These are phyloP conservation scores for Ramaria sp. DNA, from an alignment of 768 basidiomycete genomes.

Conservation along the genomic window DNA sequence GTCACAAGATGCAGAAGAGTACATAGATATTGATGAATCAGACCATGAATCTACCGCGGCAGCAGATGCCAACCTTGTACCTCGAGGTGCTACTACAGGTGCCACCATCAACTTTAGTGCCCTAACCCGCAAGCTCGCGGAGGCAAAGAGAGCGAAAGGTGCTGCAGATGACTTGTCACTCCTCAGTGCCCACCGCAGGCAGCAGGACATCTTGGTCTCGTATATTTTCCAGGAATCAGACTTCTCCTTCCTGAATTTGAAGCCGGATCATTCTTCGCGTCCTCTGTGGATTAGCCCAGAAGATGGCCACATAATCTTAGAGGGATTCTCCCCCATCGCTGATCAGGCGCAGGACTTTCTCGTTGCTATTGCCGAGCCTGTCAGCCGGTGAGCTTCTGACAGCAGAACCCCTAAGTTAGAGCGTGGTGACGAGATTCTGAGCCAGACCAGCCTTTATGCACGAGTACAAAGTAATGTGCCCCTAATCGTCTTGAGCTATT, in stretches of 20 bases:
- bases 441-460: slow-evolving; percentile 91
- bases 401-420: not conserved
- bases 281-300: slow-evolving; percentile 96
- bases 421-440: slow-evolving; percentile 7
- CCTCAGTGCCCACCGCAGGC: slow-evolving; percentile 54
- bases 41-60: slow-evolving; percentile 16
- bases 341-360: slow-evolving; percentile 98
- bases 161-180: slow-evolving; percentile 32
- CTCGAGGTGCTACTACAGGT: slow-evolving; percentile 29
- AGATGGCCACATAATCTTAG: slow-evolving; percentile 88
- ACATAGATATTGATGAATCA: slow-evolving; percentile 34
- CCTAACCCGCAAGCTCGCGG: slow-evolving; percentile 66
- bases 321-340: slow-evolving; percentile 95
- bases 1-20: slow-evolving; percentile 9
- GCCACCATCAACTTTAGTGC: slow-evolving; percentile 86
- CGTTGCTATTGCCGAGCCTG: slow-evolving; percentile 95
- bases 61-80: slow-evolving; percentile 36
- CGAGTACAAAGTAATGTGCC: slow-evolving; percentile 58
- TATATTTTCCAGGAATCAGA: slow-evolving; percentile 80
- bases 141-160: slow-evolving; percentile 41
- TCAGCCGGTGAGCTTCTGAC: slow-evolving; percentile 77
- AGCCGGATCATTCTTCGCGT: slow-evolving; percentile 82
- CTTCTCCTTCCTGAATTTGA: slow-evolving; percentile 79
- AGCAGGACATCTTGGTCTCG: slow-evolving; percentile 68
- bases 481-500: not conserved